Evolutionary conservation across 345 rosid genomes (phyloP).

Genomic region (Chamaenerion angustifolium): DNA sequence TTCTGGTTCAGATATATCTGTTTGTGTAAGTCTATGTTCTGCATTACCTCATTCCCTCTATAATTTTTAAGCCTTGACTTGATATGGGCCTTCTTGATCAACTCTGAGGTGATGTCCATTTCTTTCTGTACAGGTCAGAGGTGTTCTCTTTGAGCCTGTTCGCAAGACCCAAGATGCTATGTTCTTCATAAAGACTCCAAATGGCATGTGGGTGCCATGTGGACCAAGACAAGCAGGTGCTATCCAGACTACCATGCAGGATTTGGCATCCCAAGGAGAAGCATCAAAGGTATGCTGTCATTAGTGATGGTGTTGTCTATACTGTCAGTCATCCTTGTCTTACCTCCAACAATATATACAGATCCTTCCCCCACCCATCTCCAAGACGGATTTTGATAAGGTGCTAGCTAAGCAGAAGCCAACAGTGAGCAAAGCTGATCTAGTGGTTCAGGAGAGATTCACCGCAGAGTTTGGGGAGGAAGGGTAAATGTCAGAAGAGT

Average conservation of each 20-base stretch:
- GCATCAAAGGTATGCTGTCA: constrained; percentile 32
- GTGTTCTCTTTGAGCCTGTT: constrained; percentile 89
- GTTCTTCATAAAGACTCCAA: constrained; percentile 47
- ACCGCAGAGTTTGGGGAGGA: constrained; percentile 97
- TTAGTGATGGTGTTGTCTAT: background rate
- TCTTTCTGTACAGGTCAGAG: constrained; percentile 47
- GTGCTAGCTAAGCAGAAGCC: constrained; percentile 92
- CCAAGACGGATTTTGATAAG: constrained; percentile 74
- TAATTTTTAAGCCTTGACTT: no score
- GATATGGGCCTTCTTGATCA: no score
- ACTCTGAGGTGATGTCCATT: background rate
- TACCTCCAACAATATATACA: constrained; percentile 10
- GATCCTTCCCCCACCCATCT: constrained; percentile 87
- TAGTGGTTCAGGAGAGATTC: constrained; percentile 91
- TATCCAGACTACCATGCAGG: constrained; percentile 68
- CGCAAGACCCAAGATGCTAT: constrained; percentile 89
- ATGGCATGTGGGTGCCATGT: constrained; percentile 80
- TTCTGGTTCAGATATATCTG: constrained; percentile 90
- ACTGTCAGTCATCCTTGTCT: no score
- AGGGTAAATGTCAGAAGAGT: constrained; percentile 22
- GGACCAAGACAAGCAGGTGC: constrained; percentile 77
- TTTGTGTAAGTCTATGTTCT: constrained; percentile 50
- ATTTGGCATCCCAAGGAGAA: constrained; percentile 63
- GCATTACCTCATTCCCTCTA: background rate
- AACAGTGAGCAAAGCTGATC: constrained; percentile 82